phyloP scores from a whole-genome alignment of 73 alveolate genomes.

The Blepharisma stoltei region DNA sequence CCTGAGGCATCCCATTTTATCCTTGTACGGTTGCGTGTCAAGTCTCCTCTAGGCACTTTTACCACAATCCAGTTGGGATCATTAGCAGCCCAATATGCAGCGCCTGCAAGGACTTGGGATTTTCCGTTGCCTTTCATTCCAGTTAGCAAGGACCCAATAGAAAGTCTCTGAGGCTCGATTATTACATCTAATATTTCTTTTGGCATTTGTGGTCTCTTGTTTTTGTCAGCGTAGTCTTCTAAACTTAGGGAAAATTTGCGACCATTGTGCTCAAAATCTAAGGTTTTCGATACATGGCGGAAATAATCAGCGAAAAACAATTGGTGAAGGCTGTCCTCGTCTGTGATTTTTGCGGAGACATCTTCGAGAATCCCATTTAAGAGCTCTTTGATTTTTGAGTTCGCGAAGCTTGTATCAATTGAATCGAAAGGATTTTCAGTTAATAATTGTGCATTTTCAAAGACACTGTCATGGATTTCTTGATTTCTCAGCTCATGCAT shows the following conservation, averaged over 20 bases:
- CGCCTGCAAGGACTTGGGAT: conserved; percentile 42
- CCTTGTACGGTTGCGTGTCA: conserved; percentile 25
- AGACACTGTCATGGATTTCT: too few species aligned
- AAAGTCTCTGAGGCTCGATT: conserved; percentile 33
- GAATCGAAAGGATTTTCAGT: too few species aligned
- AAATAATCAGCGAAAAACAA: background rate
- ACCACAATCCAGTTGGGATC: conserved; percentile 57
- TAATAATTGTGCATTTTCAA: too few species aligned
- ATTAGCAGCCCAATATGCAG: conserved; percentile 61
- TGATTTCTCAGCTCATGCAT: too few species aligned
- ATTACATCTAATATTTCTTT: background rate
- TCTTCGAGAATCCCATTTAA: background rate
- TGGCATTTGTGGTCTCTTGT: background rate
- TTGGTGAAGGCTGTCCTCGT: background rate
- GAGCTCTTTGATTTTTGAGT: background rate
- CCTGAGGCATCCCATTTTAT: conserved; percentile 42
- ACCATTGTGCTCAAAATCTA: background rate
- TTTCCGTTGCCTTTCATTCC: conserved; percentile 64
- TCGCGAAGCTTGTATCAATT: too few species aligned
- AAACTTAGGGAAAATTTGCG: background rate
- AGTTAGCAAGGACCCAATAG: conserved; percentile 55
- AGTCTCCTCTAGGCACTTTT: conserved; percentile 50
- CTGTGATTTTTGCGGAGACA: background rate
- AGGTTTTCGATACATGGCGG: background rate
- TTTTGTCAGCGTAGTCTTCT: background rate